Percentiles rank a stretch among this genome's conserved stretches.
Conservation (phyloP, 2,329 filamentous ascomycete species). For the Coccinonectria pachysandricola region DNA sequence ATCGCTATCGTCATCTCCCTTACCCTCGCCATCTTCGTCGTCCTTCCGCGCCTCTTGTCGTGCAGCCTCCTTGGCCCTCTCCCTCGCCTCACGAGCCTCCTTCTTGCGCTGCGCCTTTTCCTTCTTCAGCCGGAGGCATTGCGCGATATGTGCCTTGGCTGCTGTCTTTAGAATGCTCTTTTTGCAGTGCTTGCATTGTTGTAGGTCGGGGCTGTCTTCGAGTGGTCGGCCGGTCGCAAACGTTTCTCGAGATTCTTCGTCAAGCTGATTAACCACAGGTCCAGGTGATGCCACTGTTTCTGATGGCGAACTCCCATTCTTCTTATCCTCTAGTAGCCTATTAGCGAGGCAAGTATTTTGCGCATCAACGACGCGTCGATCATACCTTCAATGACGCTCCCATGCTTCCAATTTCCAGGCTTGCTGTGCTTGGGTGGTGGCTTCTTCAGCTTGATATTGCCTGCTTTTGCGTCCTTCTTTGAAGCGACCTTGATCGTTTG, state of each 20-base stretch:
- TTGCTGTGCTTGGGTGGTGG: slow-evolving; percentile 51
- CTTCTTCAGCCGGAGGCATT: slow-evolving; percentile 76
- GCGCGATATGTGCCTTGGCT: slow-evolving; percentile 69
- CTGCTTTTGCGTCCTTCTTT: slow-evolving; percentile 42
- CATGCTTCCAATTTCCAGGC: slow-evolving; percentile 62
- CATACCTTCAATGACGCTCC: slow-evolving; percentile 52
- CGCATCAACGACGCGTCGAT: slow-evolving; percentile 5
- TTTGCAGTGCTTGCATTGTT: slow-evolving; percentile 91
- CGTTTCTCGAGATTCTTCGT: slow-evolving; percentile 64
- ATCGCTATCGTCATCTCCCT: slow-evolving; percentile 39
- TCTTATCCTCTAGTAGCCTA: slow-evolving; percentile 37
- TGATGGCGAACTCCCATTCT: slow-evolving; percentile 32
- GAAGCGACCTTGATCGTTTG: slow-evolving; percentile 53
- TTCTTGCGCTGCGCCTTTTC: slow-evolving; percentile 71
- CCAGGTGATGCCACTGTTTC: slow-evolving; percentile 37
- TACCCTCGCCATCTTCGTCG: slow-evolving; percentile 37
- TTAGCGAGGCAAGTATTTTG: slow-evolving; percentile 5
- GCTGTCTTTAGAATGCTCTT: slow-evolving; percentile 70
- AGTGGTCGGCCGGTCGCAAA: slow-evolving; percentile 76
- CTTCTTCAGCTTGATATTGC: slow-evolving; percentile 53
- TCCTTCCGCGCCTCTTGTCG: slow-evolving; percentile 43
- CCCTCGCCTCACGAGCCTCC: slow-evolving; percentile 60
- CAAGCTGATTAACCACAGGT: slow-evolving; percentile 56
- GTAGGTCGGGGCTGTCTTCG: slow-evolving; percentile 67
- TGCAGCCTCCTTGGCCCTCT: slow-evolving; percentile 53